Evolutionary conservation across 129 eudicot species (phyloP), one percentile per base, ranked within the genome.

Genomic region (Kitagawia praeruptora): DNA sequence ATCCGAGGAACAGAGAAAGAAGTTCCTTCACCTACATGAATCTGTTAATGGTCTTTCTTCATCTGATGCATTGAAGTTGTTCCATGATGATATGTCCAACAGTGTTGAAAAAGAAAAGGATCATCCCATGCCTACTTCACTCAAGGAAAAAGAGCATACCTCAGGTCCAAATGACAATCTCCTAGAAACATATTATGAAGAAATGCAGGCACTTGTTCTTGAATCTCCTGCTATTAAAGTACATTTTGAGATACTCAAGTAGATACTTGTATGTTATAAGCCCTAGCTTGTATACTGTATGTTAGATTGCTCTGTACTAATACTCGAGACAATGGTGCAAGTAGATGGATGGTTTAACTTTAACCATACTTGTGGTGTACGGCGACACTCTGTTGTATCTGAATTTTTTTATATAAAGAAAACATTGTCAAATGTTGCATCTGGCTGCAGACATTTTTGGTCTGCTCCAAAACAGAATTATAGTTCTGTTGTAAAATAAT

Each of bases 1-100:
- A 46, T 81, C 80, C 8, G 83, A 86, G 37, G 89, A 86, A 27
- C 76, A 74, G 56, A 45, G 58, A 45, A 44, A 25, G 15, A 74
- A 74, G 34, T 45, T 44, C 39, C 11, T 45, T 74, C 47, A 74
- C 56, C 38, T 74, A 31, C 77, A 45, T 4, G 40, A 74, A 74
- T 74, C 77, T 74, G 58, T 74, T 27, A 2, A 27, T 74, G 39
- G 56, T 45, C 58, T 74, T 25, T 74, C 77, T n/a, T 45, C 77
- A 25, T 10, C 77, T 45, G 77, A 74, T 74, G 58, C 77, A 45
- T n/a, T 74, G 8, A 74, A 74, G 39, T 45, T 74, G 39, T 74
- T 74, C 9, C 77, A 74, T 45, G 58, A 74, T 25, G 23, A 45
- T 74, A 44, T 74, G 21, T 42, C 76, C 53, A 42, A 42, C 6